Evolutionary conservation across 139 green algal genomes (phyloP), one percentile per base, ranked within the genome.

Genomic region (Zygnema cylindricum): DNA sequence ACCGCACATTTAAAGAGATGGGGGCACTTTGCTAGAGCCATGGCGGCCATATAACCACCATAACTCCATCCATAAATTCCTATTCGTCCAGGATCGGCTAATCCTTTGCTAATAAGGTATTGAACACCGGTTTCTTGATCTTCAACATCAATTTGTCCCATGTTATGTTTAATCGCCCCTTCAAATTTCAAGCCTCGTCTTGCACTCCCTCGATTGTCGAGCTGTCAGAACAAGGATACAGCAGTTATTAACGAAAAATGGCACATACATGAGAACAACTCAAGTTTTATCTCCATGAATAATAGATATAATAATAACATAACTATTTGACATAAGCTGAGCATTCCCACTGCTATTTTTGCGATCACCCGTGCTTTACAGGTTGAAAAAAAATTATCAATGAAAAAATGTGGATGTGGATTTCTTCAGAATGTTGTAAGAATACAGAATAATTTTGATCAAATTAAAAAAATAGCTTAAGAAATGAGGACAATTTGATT

Each of bases 1-100:
- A 94, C 81, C 25, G 91, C 92, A 33, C 54, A 90, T 39, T 63
- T 75, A 77, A 94, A 94, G 38, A 92, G n/a, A 16, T 40, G 49
- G 25, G 92, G 92, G 43, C 39, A 55, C 21, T 43, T 71, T 38
- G 76, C 71, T 21, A 94, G 76, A 2, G 35, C 43, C 91, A 93
- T 94, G 43, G 86, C 86, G 2, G 86, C 55, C 22, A 94, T 32
- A 86, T 93, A 94, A 7, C 92, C 92, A 11, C 92, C 92, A 55
- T 94, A 94, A 69, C 86, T 93, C 90, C 90, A 93, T 42, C 92
- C 92, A 81, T 91, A 94, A 33, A 94, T 93, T 25, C 86, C 92
- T n/a, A 94, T 85, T 32, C 87, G 57, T n/a, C 69, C 43, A 30
- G 92, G 77, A 69, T 93, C 91, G 25, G 88, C 87, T 1, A 92